Conservation (phyloP, 768 basidiomycete genomes). For the Hysterangium stoloniferum region DNA sequence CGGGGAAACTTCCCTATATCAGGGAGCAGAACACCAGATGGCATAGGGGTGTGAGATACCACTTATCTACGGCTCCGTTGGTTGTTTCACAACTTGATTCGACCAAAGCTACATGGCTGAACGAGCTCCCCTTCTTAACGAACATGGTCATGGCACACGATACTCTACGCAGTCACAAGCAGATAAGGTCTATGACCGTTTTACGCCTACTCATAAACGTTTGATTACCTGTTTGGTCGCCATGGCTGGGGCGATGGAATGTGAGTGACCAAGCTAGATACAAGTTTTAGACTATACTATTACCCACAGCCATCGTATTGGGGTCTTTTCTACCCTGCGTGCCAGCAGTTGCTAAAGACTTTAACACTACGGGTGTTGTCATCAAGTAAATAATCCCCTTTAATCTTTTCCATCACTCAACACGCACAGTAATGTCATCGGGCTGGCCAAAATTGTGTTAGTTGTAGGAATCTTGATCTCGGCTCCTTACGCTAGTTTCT, state of each 20-base stretch:
- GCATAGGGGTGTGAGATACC: too few species aligned
- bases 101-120: too few species aligned
- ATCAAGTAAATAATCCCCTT: slow-evolving; percentile 38
- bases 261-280: neutral
- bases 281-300: neutral
- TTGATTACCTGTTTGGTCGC: neutral
- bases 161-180: too few species aligned
- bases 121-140: too few species aligned
- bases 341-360: slow-evolving; percentile 61
- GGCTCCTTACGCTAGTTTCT: slow-evolving; percentile 45
- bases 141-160: too few species aligned
- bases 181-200: neutral
- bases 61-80: too few species aligned
- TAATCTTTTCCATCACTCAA: neutral
- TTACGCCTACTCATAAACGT: neutral
- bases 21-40: too few species aligned
- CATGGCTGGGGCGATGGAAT: neutral
- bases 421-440: slow-evolving; percentile 43
- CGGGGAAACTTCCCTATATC: too few species aligned
- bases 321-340: slow-evolving; percentile 70
- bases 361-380: slow-evolving; percentile 46
- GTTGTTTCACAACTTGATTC: too few species aligned
- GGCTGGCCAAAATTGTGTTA: slow-evolving; percentile 39
- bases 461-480: slow-evolving; percentile 43
- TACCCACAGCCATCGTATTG: slow-evolving; percentile 51